Evolutionary conservation across 2,329 filamentous ascomycete species (phyloP).

Genomic region (Fusarium buxicola): DNA sequence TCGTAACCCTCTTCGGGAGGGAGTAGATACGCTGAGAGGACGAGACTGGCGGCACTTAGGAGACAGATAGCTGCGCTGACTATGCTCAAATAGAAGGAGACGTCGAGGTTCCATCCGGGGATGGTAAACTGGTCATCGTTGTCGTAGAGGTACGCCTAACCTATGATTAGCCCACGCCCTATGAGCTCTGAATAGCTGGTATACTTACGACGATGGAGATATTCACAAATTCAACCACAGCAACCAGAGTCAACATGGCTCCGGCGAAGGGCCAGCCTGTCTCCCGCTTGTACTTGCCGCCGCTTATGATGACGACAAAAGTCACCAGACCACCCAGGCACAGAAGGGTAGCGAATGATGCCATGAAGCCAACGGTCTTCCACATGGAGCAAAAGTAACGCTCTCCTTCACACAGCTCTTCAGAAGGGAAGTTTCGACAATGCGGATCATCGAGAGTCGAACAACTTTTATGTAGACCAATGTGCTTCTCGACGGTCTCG

Average conservation of each 20-base stretch:
- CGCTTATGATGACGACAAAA: conserved; percentile 80
- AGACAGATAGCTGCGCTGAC: conserved; percentile 66
- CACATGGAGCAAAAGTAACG: conserved; percentile 91
- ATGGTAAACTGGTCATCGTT: conserved; percentile 85
- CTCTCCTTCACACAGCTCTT: conserved; percentile 57
- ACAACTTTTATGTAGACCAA: conserved; percentile 87
- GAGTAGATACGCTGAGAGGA: conserved; percentile 74
- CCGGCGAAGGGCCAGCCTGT: conserved; percentile 83
- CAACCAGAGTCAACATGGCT: conserved; percentile 72
- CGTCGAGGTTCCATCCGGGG: conserved; percentile 82
- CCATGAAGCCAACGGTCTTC: conserved; percentile 87
- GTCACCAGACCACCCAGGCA: conserved; percentile 84
- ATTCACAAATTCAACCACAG: conserved; percentile 76
- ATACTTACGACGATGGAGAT: conserved; percentile 84
- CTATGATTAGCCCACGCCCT: conserved; percentile 12
- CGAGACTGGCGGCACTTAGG: conserved; percentile 68
- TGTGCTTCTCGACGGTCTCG: conserved; percentile 65
- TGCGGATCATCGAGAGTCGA: conserved; percentile 72
- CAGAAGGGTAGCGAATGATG: conserved; percentile 84
- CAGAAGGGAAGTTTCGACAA: conserved; percentile 61
- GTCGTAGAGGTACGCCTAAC: conserved; percentile 83
- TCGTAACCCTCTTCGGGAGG: conserved; percentile 90
- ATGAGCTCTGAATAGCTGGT: background rate
- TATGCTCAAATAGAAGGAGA: conserved; percentile 79
- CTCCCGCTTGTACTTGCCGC: conserved; percentile 83